phyloP scores from a whole-genome alignment of 2,329 filamentous ascomycete genomes.

The Penicillium nordicum region DNA sequence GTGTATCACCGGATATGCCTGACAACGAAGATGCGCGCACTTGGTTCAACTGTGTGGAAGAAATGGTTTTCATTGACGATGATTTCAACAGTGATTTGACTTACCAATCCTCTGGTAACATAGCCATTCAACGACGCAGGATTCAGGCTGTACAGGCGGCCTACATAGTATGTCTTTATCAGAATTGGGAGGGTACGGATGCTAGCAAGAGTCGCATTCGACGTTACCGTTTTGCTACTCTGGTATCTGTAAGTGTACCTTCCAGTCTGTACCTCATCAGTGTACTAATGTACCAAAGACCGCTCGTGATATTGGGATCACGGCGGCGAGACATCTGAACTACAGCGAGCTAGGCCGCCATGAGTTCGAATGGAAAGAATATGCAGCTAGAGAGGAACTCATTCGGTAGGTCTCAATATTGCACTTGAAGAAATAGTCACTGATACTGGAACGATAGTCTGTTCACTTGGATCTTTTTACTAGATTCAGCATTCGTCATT shows the following conservation, averaged over 20 bases:
- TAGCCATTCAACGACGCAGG: conserved; percentile 20
- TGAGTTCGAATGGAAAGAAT: no score
- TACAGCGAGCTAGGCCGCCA: no score
- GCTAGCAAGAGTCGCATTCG: conserved; percentile 36
- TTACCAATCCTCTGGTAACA: conserved; percentile 10
- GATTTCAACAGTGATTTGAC: conserved; percentile 33
- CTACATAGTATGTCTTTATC: conserved; percentile 39
- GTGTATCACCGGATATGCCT: conserved; percentile 30
- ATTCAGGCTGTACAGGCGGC: conserved; percentile 39
- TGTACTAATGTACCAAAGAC: no score
- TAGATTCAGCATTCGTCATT: no score
- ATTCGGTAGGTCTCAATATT: no score
- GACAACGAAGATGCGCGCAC: conserved; percentile 33
- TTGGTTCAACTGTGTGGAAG: conserved; percentile 42
- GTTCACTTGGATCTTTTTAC: no score
- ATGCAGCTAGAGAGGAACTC: no score
- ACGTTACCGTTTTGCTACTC: conserved; percentile 33
- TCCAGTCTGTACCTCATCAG: no score
- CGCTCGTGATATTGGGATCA: no score
- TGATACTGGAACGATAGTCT: no score
- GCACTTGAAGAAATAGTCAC: no score
- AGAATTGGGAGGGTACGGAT: conserved; percentile 41
- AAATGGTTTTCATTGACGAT: conserved; percentile 38
- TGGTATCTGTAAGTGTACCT: conserved; percentile 23
- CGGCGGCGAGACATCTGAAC: no score